Percentiles rank a stretch among this genome's conserved stretches.
Conservation (phyloP, 148 eudicot species). For the Vaccinium myrtillus region DNA sequence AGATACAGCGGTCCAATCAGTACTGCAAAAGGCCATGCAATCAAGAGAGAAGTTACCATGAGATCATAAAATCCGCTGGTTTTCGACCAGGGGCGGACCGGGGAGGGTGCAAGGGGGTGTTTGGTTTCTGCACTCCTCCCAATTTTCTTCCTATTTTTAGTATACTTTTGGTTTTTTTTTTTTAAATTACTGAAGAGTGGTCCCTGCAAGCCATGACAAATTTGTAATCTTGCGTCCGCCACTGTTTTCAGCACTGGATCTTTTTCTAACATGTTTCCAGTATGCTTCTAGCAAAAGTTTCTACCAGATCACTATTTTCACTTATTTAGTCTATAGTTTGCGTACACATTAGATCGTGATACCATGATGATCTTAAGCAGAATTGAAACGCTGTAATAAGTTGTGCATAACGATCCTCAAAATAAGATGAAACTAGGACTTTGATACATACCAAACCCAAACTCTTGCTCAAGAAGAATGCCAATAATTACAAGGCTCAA, state of each 20-base stretch:
- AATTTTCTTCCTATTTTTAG: too few species aligned
- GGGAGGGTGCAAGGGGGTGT: too few species aligned
- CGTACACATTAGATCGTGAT: too few species aligned
- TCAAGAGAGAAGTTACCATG: background rate
- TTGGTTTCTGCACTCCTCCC: too few species aligned
- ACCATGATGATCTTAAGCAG: background rate
- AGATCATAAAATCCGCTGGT: background rate
- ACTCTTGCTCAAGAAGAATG: slow-evolving; percentile 77
- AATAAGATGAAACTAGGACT: background rate
- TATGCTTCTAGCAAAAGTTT: background rate
- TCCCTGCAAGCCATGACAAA: too few species aligned
- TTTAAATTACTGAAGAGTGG: too few species aligned
- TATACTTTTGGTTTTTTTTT: too few species aligned
- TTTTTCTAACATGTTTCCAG: background rate
- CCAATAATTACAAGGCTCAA: slow-evolving; percentile 77
- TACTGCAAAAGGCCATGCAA: slow-evolving; percentile 41
- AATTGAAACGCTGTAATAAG: background rate
- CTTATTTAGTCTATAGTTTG: background rate
- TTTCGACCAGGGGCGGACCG: background rate
- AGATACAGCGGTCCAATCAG: slow-evolving; percentile 73
- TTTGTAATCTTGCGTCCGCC: too few species aligned
- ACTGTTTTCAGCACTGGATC: background rate
- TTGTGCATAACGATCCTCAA: background rate
- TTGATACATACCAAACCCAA: slow-evolving; percentile 68
- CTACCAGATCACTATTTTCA: background rate